These are phyloP conservation scores for Cyclocybe cylindracea DNA, from an alignment of 768 basidiomycete genomes.

Conservation along the genomic window DNA sequence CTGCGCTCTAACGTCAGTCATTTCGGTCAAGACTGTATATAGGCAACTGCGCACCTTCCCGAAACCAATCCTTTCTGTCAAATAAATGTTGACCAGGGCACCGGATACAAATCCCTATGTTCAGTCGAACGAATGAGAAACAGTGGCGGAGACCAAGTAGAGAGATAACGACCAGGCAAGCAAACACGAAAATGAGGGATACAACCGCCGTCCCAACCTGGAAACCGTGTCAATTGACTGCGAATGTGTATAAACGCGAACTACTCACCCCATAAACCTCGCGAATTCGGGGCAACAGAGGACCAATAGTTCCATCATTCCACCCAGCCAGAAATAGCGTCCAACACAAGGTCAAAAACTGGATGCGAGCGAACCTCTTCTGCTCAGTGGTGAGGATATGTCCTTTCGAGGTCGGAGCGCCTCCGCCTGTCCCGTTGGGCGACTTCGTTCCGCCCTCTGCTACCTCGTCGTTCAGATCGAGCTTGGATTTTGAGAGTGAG, in stretches of 20 bases:
- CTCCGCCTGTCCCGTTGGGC: too few species aligned
- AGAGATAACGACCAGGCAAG: constrained; percentile 34
- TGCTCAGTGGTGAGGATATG: constrained; percentile 8
- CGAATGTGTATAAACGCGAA: neutral
- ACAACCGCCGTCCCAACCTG: constrained; percentile 34
- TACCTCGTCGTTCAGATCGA: too few species aligned
- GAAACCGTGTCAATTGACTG: too few species aligned
- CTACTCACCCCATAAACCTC: constrained; percentile 45
- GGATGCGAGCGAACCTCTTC: constrained; percentile 31
- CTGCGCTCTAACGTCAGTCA: constrained; percentile 3
- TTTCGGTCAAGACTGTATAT: neutral
- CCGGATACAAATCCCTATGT: constrained; percentile 42
- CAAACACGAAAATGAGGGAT: constrained; percentile 56
- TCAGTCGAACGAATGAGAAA: neutral
- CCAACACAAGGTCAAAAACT: constrained; percentile 56
- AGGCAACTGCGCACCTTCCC: constrained; percentile 34
- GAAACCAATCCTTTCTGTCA: constrained; percentile 40
- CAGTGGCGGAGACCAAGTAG: neutral
- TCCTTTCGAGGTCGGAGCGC: too few species aligned
- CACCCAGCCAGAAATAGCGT: constrained; percentile 65
- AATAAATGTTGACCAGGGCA: constrained; percentile 37
- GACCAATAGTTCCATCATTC: constrained; percentile 79
- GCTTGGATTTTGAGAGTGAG: too few species aligned
- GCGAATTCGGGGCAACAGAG: constrained; percentile 73
- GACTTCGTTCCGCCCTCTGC: too few species aligned